Conservation (phyloP, 2,329 filamentous ascomycete genomes). For the Neopestalotiopsis clavispora region DNA sequence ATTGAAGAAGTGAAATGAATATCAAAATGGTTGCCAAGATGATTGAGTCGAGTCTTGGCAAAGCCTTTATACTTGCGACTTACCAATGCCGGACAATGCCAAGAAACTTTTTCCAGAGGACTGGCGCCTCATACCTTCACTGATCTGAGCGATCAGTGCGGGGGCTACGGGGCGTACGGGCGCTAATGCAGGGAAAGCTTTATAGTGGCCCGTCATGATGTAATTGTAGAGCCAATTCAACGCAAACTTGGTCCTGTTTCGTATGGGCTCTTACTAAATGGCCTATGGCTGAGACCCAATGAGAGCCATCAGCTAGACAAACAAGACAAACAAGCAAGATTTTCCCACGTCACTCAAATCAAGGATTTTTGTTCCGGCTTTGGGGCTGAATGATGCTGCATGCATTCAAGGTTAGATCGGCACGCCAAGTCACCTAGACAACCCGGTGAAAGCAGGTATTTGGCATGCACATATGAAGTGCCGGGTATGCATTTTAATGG, state of each 20-base stretch:
- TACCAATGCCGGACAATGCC: slow-evolving; percentile 4
- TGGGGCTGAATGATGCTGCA: not conserved
- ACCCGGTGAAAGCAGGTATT: not conserved
- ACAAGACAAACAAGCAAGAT: slow-evolving; percentile 2
- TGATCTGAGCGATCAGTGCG: not conserved
- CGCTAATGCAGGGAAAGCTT: slow-evolving; percentile 13
- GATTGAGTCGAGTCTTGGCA: slow-evolving; percentile 1
- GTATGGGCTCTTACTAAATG: slow-evolving; percentile 1
- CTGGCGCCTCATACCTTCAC: slow-evolving; percentile 4
- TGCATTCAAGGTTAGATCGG: not conserved
- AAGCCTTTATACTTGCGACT: not conserved
- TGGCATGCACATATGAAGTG: too few species aligned
- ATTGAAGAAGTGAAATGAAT: not conserved
- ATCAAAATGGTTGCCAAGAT: not conserved
- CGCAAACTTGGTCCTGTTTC: not conserved
- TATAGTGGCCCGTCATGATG: slow-evolving; percentile 12
- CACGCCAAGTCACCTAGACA: not conserved
- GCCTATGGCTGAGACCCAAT: not conserved
- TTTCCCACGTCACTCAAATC: not conserved
- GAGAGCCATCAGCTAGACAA: not conserved
- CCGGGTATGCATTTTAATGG: not conserved
- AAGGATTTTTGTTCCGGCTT: not conserved
- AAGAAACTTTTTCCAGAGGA: slow-evolving; percentile 5
- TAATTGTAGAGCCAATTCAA: slow-evolving; percentile 11
- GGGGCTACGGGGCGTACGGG: not conserved